Percentiles rank a stretch among this genome's conserved stretches.
Conservation (phyloP, 352 stramenopile species). For the Phytophthora brassicae region DNA sequence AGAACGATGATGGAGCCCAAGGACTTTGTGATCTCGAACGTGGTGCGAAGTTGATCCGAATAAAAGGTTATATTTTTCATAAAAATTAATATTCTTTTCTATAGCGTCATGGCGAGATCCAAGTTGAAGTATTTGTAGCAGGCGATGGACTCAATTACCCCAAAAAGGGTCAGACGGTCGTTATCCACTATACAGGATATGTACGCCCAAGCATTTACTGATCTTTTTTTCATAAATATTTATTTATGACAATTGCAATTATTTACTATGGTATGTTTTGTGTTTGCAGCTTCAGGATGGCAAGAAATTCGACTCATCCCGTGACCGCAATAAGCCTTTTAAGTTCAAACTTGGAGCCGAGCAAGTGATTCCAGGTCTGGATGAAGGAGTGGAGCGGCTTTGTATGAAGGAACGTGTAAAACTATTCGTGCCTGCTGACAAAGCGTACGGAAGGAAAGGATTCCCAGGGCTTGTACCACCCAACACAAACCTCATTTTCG, state of each 20-base stretch:
- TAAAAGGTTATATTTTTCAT: not conserved
- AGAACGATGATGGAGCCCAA: conserved; percentile 51
- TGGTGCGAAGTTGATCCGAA: conserved; percentile 17
- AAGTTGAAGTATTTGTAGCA: conserved; percentile 88
- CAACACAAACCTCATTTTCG: conserved; percentile 93
- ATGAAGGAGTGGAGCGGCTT: conserved; percentile 81
- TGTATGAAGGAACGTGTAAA: conserved; percentile 88
- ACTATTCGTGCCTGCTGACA: conserved; percentile 84
- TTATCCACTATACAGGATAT: conserved; percentile 89
- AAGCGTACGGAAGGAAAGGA: conserved; percentile 85
- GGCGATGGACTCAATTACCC: conserved; percentile 92
- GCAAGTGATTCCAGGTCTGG: conserved; percentile 87
- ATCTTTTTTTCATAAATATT: too few relatives aligned
- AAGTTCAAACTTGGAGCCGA: conserved; percentile 89
- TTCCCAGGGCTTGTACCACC: conserved; percentile 88
- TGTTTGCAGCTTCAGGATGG: conserved; percentile 60
- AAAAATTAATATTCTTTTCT: conserved; percentile 6
- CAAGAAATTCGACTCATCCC: conserved; percentile 77
- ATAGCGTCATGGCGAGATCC: conserved; percentile 70
- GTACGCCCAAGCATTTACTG: conserved; percentile 39
- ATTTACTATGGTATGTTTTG: too few relatives aligned
- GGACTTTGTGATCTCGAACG: conserved; percentile 59
- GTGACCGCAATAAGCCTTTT: conserved; percentile 83
- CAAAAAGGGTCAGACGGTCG: conserved; percentile 83
- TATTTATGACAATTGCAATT: too few relatives aligned